phyloP scores from a whole-genome alignment of 805 yeast species.

The Vanderwaltozyma tropicalis region DNA sequence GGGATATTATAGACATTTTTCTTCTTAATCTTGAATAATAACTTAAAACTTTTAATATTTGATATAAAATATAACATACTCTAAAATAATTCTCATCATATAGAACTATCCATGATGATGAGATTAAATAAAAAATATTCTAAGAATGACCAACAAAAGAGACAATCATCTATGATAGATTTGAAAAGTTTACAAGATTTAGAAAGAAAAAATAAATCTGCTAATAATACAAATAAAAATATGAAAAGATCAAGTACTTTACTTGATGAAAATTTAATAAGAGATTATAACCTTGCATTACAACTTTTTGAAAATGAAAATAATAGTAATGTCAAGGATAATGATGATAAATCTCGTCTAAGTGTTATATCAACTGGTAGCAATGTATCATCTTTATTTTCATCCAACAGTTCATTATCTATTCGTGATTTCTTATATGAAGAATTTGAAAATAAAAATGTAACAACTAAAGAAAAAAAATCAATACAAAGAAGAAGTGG shows the following conservation, averaged over 20 bases:
- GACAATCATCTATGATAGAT: conserved; percentile 18
- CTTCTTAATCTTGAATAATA: too few species aligned
- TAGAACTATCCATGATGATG: too few species aligned
- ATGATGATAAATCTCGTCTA: background rate
- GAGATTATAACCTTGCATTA: conserved; percentile 22
- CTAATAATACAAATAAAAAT: background rate
- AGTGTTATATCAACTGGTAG: conserved; percentile 5
- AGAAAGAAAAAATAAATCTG: background rate
- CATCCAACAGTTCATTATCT: conserved; percentile 8
- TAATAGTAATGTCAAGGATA: too few species aligned
- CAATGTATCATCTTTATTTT: conserved; percentile 13
- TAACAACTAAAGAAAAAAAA: background rate
- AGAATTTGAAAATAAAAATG: conserved; percentile 13
- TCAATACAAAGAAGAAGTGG: background rate
- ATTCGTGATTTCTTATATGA: conserved; percentile 20
- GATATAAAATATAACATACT: too few species aligned
- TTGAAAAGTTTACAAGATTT: background rate
- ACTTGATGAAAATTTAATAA: conserved; percentile 19
- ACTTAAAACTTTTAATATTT: too few species aligned
- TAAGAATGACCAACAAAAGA: conserved; percentile 8
- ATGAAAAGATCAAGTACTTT: conserved; percentile 19
- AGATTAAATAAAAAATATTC: conserved; percentile 8
- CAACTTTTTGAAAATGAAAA: conserved; percentile 1
- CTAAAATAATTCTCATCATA: too few species aligned
- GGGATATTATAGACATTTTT: too few species aligned